A percentile compares a stretch with the other conserved stretches of the same genome.
Conservation (phyloP, 164 flowering plant species). For the Vitis amurensis region DNA sequence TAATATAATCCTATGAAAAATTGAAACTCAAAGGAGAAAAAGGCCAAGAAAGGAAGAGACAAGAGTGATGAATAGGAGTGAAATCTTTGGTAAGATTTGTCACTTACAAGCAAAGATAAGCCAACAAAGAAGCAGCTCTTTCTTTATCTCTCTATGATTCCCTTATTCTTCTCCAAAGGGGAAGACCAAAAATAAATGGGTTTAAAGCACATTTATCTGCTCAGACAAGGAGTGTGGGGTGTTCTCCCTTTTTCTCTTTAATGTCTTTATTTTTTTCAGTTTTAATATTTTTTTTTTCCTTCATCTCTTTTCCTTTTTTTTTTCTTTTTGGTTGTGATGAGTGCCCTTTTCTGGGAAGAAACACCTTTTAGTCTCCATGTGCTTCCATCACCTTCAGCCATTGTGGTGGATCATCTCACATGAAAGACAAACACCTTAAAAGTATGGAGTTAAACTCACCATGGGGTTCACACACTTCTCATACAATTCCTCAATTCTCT, state of each 20-base stretch:
- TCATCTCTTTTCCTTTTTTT: constrained; percentile 20
- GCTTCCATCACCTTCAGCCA: constrained; percentile 43
- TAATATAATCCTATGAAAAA: too few species aligned
- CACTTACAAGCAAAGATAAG: constrained; percentile 2
- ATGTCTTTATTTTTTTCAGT: not conserved
- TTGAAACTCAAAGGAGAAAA: not conserved
- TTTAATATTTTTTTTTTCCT: not conserved
- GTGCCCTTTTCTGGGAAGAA: constrained; percentile 23
- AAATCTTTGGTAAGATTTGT: constrained; percentile 6
- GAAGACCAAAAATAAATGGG: constrained; percentile 6
- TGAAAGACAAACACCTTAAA: constrained; percentile 43
- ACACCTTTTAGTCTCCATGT: constrained; percentile 44
- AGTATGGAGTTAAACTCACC: not conserved
- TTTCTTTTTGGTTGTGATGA: constrained; percentile 35
- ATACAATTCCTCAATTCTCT: not conserved
- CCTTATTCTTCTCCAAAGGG: constrained; percentile 3
- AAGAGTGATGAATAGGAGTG: constrained; percentile 4
- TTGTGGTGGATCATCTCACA: constrained; percentile 39
- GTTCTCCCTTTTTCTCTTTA: constrained; percentile 1
- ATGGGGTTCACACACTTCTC: not conserved
- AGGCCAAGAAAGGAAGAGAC: constrained; percentile 22
- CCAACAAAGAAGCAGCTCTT: not conserved
- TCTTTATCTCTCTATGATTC: not conserved
- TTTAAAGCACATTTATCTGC: constrained; percentile 7
- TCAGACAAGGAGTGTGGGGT: constrained; percentile 29